phyloP scores from a whole-genome alignment of 305 asterid species.

The Lippia alba region DNA sequence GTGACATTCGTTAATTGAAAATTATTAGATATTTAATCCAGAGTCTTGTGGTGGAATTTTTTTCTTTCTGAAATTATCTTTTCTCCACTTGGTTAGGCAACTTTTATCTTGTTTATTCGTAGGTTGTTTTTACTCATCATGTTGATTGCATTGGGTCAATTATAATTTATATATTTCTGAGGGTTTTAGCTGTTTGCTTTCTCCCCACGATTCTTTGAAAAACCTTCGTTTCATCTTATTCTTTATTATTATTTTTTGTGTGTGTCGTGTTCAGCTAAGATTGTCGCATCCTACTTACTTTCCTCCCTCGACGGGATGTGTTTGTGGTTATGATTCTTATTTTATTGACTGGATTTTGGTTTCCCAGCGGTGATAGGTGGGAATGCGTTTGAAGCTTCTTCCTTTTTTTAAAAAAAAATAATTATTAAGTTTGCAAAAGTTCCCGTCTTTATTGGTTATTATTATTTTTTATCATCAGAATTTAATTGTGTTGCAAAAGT shows the following conservation, averaged over 20 bases:
- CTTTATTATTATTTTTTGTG: too few species aligned
- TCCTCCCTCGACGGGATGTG: too few species aligned
- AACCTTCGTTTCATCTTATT: not conserved
- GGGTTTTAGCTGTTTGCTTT: not conserved
- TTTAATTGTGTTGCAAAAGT: constrained; percentile 6
- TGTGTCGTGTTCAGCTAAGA: too few species aligned
- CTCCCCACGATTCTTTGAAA: not conserved
- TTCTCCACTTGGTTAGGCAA: not conserved
- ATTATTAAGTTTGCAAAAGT: not conserved
- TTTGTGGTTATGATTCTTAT: not conserved
- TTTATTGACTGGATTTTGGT: not conserved
- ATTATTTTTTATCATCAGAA: not conserved
- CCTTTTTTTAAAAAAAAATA: not conserved
- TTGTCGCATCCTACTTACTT: too few species aligned
- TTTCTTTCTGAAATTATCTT: not conserved
- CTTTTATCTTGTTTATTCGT: not conserved
- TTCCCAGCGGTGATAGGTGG: not conserved
- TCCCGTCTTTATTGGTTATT: constrained; percentile 13
- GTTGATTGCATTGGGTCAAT: constrained; percentile 1
- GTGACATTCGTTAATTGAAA: constrained; percentile 26
- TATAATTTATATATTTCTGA: not conserved
- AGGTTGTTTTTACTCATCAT: not conserved
- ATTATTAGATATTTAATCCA: constrained; percentile 9
- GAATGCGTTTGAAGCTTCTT: not conserved
- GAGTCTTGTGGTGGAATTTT: not conserved